Evolutionary conservation across 352 stramenopile species (phyloP).

Genomic region (Phytophthora meadii): DNA sequence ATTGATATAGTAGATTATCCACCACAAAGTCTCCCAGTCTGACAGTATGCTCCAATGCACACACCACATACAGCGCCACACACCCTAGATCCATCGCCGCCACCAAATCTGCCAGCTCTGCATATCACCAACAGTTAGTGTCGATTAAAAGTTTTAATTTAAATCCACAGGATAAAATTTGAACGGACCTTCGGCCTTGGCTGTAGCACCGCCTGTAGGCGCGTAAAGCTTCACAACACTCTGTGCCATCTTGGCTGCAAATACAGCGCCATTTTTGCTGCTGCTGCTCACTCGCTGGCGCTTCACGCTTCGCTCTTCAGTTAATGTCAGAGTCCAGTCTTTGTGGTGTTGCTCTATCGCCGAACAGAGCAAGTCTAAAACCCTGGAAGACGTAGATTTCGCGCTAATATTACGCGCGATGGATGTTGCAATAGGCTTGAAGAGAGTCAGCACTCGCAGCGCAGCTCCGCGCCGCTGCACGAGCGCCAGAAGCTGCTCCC

Average conservation of each 20-base stretch:
- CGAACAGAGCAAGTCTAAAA: constrained; percentile 27
- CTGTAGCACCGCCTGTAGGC: constrained; percentile 6
- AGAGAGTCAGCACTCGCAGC: constrained; percentile 22
- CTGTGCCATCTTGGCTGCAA: constrained; percentile 68
- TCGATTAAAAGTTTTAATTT: background rate
- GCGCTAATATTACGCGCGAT: constrained; percentile 6
- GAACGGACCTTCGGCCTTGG: constrained; percentile 28
- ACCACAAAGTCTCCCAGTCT: constrained; percentile 67
- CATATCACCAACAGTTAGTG: constrained; percentile 1
- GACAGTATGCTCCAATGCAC: constrained; percentile 48
- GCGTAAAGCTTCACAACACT: constrained; percentile 69
- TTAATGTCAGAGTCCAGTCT: constrained; percentile 22
- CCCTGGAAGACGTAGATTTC: background rate
- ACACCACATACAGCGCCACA: constrained; percentile 61
- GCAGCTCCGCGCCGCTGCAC: constrained; percentile 23
- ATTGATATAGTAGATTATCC: constrained; percentile 85
- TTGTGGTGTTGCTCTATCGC: constrained; percentile 29
- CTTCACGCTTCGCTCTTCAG: constrained; percentile 18
- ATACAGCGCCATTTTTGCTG: constrained; percentile 45
- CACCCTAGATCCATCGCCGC: constrained; percentile 61
- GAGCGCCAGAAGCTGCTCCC: constrained; percentile 41
- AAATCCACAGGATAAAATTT: background rate
- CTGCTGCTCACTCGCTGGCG: constrained; percentile 29
- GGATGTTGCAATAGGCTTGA: constrained; percentile 23
- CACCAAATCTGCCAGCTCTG: constrained; percentile 35